phyloP scores from a whole-genome alignment of 1,284 basidiomycete species.

The Earliella scabrosa region DNA sequence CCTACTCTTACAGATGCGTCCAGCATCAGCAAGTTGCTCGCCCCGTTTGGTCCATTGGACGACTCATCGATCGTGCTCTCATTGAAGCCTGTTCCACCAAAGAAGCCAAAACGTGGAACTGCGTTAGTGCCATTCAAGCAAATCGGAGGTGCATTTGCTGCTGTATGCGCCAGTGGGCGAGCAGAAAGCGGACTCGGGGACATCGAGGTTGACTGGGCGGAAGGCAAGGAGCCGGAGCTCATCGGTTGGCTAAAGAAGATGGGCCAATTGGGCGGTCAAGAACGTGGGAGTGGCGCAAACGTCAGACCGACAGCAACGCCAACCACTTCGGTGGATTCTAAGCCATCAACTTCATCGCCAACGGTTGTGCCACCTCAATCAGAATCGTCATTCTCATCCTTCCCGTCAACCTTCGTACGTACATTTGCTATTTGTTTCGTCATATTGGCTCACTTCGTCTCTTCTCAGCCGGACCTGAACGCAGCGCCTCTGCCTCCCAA shows the following conservation, averaged over 20 bases:
- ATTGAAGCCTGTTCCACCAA: conserved; percentile 53
- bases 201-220: conserved; percentile 55
- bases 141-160: conserved; percentile 74
- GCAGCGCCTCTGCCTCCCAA: conserved; percentile 30
- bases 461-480: conserved; percentile 33
- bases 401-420: conserved; percentile 63
- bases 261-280: conserved; percentile 53
- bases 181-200: conserved; percentile 45
- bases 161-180: conserved; percentile 62
- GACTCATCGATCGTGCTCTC: conserved; percentile 66
- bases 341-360: neutral
- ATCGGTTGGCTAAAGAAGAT: conserved; percentile 76
- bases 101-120: conserved; percentile 67
- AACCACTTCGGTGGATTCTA: too few species aligned
- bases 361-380: conserved; percentile 8
- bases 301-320: neutral
- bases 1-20: conserved; percentile 56
- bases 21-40: conserved; percentile 55
- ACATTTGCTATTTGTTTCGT: conserved; percentile 2
- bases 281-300: neutral
- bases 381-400: conserved; percentile 36
- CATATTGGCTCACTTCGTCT: neutral
- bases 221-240: conserved; percentile 73
- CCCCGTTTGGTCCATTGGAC: conserved; percentile 66
- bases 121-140: conserved; percentile 77